Evolutionary conservation across 345 rosid species (phyloP), one percentile per base, ranked within the genome.

Genomic region (Stellera chamaejasme): DNA sequence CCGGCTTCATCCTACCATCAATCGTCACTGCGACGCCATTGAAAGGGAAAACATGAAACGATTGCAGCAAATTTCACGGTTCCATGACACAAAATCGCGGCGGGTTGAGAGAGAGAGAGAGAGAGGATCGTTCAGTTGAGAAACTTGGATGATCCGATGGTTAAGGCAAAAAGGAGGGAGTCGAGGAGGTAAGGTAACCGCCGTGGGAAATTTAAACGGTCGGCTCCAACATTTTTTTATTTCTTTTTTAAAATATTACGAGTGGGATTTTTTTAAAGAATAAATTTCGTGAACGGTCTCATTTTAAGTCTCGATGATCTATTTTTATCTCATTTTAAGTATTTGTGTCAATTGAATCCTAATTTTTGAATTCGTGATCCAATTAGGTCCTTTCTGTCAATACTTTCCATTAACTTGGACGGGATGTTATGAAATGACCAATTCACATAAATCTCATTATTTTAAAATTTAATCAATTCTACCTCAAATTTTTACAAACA

Each of bases 1-100:
- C 62, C 15, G 77, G 72, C 55, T 72, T 84, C 70, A 62, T 43
- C 57, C 82, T 76, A 46, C 23, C 23, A 19, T 85, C 83, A 96
- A 90, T 90, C 62, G 15, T 47, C 58, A 1, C 43, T 62, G 43
- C 15, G 48, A 48, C 8, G 23, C n/a, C 26, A 27, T 27, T n/a
- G 14, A 3, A 26, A 43, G 2, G 15, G 28, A 27, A 8, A 15
- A 13, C 12, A 28, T 58, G 13, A 42, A 11, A 8, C 15, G 19
- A 13, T 45, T 11, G 3, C 39, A 32, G 39, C 9, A 2, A 10
- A 15, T 57, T 8, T 9, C 14, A 27, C n/a, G 26, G 4, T 15
- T 9, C 10, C 25, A 4, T 27, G 7, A 2, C 23, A 10, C 43
- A 51, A 43, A 52, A 13, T 51, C 27, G 6, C 26, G 55, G 50